A percentile compares a stretch with the other conserved stretches of the same genome.
Conservation (phyloP, 148 eudicot genomes). For the Chenopodium formosanum region DNA sequence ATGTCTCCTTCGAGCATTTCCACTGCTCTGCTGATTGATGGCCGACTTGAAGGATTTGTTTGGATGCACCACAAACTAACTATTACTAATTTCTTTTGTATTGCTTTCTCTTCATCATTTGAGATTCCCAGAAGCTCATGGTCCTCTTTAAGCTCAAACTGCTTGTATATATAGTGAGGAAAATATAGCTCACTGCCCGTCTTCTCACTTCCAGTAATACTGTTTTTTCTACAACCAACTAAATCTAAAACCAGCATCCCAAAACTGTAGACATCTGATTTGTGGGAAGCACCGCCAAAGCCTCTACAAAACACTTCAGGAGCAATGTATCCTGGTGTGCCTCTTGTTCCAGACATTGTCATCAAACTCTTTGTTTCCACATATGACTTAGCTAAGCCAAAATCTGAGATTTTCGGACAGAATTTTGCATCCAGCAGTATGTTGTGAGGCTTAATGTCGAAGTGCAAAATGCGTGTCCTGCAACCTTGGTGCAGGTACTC, state of each 20-base stretch:
- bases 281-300: constrained; percentile 18
- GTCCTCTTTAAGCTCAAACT: constrained; percentile 21
- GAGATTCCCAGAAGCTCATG: not conserved
- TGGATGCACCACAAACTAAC: constrained; percentile 52
- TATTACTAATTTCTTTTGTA: constrained; percentile 33
- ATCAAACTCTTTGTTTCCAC: constrained; percentile 17
- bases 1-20: constrained; percentile 43
- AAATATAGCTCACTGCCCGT: constrained; percentile 16
- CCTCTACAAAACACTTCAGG: constrained; percentile 16
- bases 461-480: constrained; percentile 32
- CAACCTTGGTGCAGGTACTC: constrained; percentile 36
- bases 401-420: constrained; percentile 38
- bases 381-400: constrained; percentile 34
- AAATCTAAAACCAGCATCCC: constrained; percentile 39
- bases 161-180: constrained; percentile 33
- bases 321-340: constrained; percentile 36
- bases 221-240: constrained; percentile 20
- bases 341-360: constrained; percentile 30
- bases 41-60: constrained; percentile 35
- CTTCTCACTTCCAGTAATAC: not conserved
- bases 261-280: constrained; percentile 30
- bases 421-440: constrained; percentile 27
- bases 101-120: constrained; percentile 21
- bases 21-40: constrained; percentile 34
- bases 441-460: constrained; percentile 43